A percentile compares a stretch with the other conserved stretches of the same genome.
These are phyloP conservation scores for Cladosporium sp. DNA, from an alignment of 2,329 filamentous ascomycete genomes.

Conservation along the genomic window DNA sequence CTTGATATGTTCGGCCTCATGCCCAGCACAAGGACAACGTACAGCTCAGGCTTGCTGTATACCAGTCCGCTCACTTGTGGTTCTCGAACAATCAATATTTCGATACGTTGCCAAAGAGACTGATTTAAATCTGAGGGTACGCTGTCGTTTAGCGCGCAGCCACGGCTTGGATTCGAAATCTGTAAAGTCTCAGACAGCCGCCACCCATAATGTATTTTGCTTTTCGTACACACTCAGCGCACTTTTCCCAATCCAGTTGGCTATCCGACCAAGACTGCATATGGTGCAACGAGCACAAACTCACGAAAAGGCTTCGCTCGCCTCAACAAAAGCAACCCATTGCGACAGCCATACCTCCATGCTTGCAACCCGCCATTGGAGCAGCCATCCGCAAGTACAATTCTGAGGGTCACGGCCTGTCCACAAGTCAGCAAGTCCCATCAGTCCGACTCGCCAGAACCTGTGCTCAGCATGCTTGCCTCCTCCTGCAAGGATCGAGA, in stretches of 20 bases:
- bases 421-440: neutral
- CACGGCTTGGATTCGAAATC: neutral
- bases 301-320: neutral
- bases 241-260: neutral
- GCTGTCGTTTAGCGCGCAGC: neutral
- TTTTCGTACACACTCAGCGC: neutral
- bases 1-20: neutral
- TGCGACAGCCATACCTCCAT: neutral
- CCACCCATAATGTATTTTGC: neutral
- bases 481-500: neutral
- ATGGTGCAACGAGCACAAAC: neutral
- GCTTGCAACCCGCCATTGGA: neutral
- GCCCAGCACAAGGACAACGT: neutral
- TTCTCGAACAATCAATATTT: neutral
- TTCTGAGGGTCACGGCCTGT: neutral
- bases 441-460: neutral
- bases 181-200: neutral
- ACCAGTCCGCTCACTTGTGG: neutral
- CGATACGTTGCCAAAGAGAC: neutral
- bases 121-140: neutral
- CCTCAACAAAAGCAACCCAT: neutral
- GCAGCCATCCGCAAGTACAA: neutral
- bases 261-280: neutral
- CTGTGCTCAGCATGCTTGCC: neutral
- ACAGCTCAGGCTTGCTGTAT: neutral